Base-by-base conservation (phyloP, 768 basidiomycete genomes). In the Auricularia cornea region DNA sequence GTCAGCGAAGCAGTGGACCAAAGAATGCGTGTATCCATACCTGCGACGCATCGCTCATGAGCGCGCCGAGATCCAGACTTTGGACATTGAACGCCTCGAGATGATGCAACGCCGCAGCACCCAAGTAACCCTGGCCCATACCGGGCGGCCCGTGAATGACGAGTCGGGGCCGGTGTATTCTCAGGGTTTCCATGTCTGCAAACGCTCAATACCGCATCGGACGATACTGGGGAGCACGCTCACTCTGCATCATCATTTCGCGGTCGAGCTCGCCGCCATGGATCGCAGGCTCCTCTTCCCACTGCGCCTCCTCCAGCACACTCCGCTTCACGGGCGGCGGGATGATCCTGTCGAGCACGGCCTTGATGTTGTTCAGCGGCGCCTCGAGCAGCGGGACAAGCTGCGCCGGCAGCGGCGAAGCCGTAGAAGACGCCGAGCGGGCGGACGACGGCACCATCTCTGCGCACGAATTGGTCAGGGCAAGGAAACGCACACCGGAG, bases 61-160 rank as follows among this genome's bases (percentile, higher is more conserved):
- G 76, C 0, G 86, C 86, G 11, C 92, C 97, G 20, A 98, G 79
- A 71, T 99, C 97, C 60, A 98, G 80, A 68, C 85, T 94, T 73
- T 99, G 97, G 0, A 98, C 83, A 71, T 98, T 92, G 73, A 91
- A 97, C 0, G 97, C 96, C 77, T 99, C 97, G 23, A 99, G 77
- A 72, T 95, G 88, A 76, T 98, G 94, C 35, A 99, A 75, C 4
- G 91, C 85, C 1, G 96, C 97, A 1, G 94, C 87, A 41, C 92
- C 96, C 64, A 98, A 78, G 69, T 92, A 94, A 3, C 79, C 79
- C 72, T 98, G 97, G 1, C 97, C 97, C 90, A 96, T 92, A 12
- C 96, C 95, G 4, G 78, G 70, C 14, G 82, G 74, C 3, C 97
- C 97, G 75, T 91, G 83, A 11, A 99, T 75, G 12, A 94, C 74